Conservation (phyloP, 345 rosid genomes). For the Dipteronia sinensis region DNA sequence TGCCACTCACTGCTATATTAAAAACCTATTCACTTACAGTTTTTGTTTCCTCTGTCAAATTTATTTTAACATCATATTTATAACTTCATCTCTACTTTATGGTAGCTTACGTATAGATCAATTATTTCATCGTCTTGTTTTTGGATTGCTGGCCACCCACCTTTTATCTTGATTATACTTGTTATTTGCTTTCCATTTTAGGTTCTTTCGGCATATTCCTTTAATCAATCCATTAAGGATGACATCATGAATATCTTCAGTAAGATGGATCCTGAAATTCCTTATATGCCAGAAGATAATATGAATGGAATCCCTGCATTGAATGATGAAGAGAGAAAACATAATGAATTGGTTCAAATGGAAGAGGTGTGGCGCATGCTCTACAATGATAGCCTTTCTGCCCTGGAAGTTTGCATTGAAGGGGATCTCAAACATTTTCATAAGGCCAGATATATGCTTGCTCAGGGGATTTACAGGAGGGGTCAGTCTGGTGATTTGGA, state of each 20-base stretch:
- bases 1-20: neutral
- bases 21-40: neutral
- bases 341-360: slow-evolving; percentile 50
- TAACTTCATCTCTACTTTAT: neutral
- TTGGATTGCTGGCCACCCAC: slow-evolving; percentile 5
- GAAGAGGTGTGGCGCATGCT: slow-evolving; percentile 84
- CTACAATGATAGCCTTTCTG: slow-evolving; percentile 84
- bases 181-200: slow-evolving; percentile 34
- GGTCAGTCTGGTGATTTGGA: slow-evolving; percentile 74
- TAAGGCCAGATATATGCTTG: slow-evolving; percentile 95
- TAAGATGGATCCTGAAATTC: slow-evolving; percentile 50
- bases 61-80: neutral
- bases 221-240: slow-evolving; percentile 62
- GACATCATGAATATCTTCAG: slow-evolving; percentile 46
- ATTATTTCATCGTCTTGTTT: slow-evolving; percentile 7
- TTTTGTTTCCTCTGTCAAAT: neutral
- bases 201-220: slow-evolving; percentile 69
- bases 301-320: slow-evolving; percentile 43
- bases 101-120: neutral
- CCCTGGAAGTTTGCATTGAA: slow-evolving; percentile 81
- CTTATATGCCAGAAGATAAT: slow-evolving; percentile 35
- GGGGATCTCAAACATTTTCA: slow-evolving; percentile 99
- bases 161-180: slow-evolving; percentile 26
- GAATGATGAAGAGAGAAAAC: slow-evolving; percentile 37
- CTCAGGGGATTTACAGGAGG: slow-evolving; percentile 81